These are phyloP conservation scores for Plasmodium malariae DNA, from an alignment of 169 alveolate genomes.

Conservation along the genomic window DNA sequence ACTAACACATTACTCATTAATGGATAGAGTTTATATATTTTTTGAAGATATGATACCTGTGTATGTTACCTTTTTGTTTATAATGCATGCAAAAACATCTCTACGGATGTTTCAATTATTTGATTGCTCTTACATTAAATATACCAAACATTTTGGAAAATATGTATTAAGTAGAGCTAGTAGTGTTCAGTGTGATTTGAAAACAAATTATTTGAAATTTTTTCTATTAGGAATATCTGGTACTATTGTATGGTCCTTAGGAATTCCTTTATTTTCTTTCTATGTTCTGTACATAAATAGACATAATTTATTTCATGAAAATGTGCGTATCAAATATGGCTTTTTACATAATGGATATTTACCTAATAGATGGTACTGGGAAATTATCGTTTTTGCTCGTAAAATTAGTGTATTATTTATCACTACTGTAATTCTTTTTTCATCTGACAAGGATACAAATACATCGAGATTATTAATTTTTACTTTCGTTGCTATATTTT, in stretches of 20 bases:
- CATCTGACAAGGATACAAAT: slow-evolving; percentile 81
- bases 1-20: slow-evolving; percentile 81
- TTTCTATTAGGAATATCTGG: slow-evolving; percentile 86
- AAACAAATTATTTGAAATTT: slow-evolving; percentile 80
- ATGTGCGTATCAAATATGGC: slow-evolving; percentile 87
- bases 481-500: slow-evolving; percentile 83
- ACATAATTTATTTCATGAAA: slow-evolving; percentile 83
- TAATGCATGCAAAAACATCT: slow-evolving; percentile 86
- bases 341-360: slow-evolving; percentile 89
- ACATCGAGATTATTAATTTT: slow-evolving; percentile 86
- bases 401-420: slow-evolving; percentile 85
- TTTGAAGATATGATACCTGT: slow-evolving; percentile 91
- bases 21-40: slow-evolving; percentile 79
- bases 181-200: slow-evolving; percentile 84
- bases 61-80: slow-evolving; percentile 88
- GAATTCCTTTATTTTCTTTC: slow-evolving; percentile 88
- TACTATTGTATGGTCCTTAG: slow-evolving; percentile 87
- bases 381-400: slow-evolving; percentile 86
- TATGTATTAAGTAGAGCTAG: slow-evolving; percentile 86
- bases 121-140: slow-evolving; percentile 85
- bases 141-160: slow-evolving; percentile 75
- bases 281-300: slow-evolving; percentile 84
- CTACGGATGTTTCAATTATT: slow-evolving; percentile 86
- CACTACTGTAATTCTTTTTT: slow-evolving; percentile 84
- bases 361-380: slow-evolving; percentile 90